These are phyloP conservation scores for Starmerella floricola DNA, from an alignment of 805 yeast species.

Conservation along the genomic window DNA sequence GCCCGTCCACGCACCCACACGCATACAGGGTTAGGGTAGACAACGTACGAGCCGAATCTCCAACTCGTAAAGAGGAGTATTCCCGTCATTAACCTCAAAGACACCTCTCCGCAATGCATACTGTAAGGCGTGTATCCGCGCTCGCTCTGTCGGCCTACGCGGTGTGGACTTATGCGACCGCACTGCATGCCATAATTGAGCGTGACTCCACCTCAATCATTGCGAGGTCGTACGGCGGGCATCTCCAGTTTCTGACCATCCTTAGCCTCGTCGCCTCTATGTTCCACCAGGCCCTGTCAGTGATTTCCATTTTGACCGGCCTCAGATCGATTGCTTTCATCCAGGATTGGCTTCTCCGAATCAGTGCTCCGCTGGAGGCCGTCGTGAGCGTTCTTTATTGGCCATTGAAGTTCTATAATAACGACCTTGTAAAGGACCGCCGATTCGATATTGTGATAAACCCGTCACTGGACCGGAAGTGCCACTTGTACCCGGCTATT, in stretches of 20 bases:
- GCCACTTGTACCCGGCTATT: constrained; percentile 28
- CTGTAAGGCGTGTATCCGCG: constrained; percentile 3
- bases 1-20: too few species aligned
- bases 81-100: too few species aligned
- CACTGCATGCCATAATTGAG: constrained; percentile 13
- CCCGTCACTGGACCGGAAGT: constrained; percentile 24
- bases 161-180: constrained; percentile 16
- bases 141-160: constrained; percentile 14
- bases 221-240: constrained; percentile 28
- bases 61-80: too few species aligned
- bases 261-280: constrained; percentile 22
- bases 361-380: constrained; percentile 28
- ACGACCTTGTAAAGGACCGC: constrained; percentile 24
- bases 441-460: constrained; percentile 20
- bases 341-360: constrained; percentile 19
- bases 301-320: constrained; percentile 27
- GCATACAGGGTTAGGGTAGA: too few species aligned
- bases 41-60: too few species aligned
- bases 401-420: constrained; percentile 25
- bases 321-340: constrained; percentile 18
- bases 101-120: too few species aligned
- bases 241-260: constrained; percentile 29
- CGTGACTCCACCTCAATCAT: constrained; percentile 14
- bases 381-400: constrained; percentile 28
- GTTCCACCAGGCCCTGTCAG: constrained; percentile 20